Percentiles rank a stretch among this genome's conserved stretches.
Conservation (phyloP, 192 early-diverging fungal species). For the Coemansia sp. region DNA sequence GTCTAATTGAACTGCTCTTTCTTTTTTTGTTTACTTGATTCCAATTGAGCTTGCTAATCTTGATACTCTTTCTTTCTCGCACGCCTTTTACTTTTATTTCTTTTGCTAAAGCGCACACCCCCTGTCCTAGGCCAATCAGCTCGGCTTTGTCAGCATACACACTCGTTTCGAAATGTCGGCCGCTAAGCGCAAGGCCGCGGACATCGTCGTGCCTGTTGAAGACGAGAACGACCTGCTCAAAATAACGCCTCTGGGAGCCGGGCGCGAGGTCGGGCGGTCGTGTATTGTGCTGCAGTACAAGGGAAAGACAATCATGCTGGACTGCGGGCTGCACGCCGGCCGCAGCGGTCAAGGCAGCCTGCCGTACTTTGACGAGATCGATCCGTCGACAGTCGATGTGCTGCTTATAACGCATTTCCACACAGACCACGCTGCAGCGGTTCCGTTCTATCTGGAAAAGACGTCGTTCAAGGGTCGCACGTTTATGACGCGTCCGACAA, state of each 20-base stretch:
- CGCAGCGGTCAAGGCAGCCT: slow-evolving; percentile 85
- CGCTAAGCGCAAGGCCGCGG: slow-evolving; percentile 27
- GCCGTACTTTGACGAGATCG: slow-evolving; percentile 94
- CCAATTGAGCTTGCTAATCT: too few relatives aligned
- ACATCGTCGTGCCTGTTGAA: slow-evolving; percentile 54
- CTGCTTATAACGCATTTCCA: slow-evolving; percentile 96
- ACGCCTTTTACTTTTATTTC: neutral
- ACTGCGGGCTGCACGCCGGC: slow-evolving; percentile 95
- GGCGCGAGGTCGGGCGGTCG: slow-evolving; percentile 94
- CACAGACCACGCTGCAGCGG: slow-evolving; percentile 92
- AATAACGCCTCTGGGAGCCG: slow-evolving; percentile 94
- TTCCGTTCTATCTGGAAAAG: slow-evolving; percentile 97
- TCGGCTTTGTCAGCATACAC: neutral
- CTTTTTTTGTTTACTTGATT: neutral
- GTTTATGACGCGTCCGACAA: slow-evolving; percentile 99
- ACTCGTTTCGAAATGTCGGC: slow-evolving; percentile 9
- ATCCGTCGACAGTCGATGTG: slow-evolving; percentile 84
- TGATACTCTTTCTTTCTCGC: neutral
- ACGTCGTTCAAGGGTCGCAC: slow-evolving; percentile 94
- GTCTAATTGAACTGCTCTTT: neutral
- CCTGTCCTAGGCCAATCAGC: neutral
- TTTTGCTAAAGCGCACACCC: neutral
- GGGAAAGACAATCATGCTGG: slow-evolving; percentile 94
- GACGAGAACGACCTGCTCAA: slow-evolving; percentile 81
- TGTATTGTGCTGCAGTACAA: slow-evolving; percentile 94